Evolutionary conservation across 129 eudicot species (phyloP), one percentile per base, ranked within the genome.

Genomic region (Logfia minima): DNA sequence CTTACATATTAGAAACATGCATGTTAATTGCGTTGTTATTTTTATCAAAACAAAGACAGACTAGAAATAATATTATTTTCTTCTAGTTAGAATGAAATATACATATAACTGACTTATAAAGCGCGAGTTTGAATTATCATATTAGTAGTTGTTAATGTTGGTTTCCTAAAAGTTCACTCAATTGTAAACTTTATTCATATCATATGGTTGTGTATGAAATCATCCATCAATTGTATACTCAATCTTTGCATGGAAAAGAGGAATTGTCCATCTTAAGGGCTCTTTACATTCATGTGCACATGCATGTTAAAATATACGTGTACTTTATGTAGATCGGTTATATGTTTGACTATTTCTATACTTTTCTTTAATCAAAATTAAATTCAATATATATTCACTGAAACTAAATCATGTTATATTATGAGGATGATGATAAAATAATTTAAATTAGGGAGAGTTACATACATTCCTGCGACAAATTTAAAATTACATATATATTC

Each of bases 171-270:
- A 73, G 83, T 66, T 55, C 69, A 80, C 83, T 80, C 74, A 37
- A 80, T 53, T 52, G 48, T 35, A 52, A 72, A 75, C 83, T 79
- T 77, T 79, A 31, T 62, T 79, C 55, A 71, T 64, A 43, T 79
- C 55, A 71, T 64, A 43, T 71, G 72, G 62, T 79, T 52, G 83
- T 80, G 83, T 80, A 69, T 55, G 61, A 55, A 66, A 80, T 74
- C 75, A 66, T 66, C 79, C 28, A 73, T 74, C 79, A 71, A 32
- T 48, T 51, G 64, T 51, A 55, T 52, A 72, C 56, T 72, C 77
- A 11, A 71, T 39, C 52, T 28, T 55, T 28, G 63, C 62, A 80
- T 56, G 67, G 78, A 74, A 55, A 73, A 66, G 41, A 61, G 51
- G 73, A 48, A 52, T 63, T 43, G 16, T 55, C 58, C 74, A 67